Percentiles rank a stretch among this genome's conserved stretches.
These are phyloP conservation scores for Aspergillus ruber DNA, from an alignment of 2,329 filamentous ascomycete species.

Conservation along the genomic window DNA sequence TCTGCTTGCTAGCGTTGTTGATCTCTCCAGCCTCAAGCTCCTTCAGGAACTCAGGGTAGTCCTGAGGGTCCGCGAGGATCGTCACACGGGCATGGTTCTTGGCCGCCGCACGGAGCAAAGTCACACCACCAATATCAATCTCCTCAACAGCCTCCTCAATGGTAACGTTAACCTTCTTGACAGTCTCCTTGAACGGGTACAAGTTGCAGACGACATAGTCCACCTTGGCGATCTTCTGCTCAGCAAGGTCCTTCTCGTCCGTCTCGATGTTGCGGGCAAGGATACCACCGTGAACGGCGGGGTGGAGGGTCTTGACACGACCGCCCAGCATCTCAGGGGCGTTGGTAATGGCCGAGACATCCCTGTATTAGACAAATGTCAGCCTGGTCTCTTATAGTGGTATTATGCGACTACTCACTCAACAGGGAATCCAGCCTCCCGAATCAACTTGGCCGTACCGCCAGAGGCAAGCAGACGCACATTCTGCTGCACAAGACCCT, in stretches of 20 bases:
- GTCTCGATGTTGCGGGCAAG: constrained; percentile 89
- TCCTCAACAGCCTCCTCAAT: constrained; percentile 96
- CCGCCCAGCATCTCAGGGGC: constrained; percentile 95
- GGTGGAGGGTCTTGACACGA: constrained; percentile 91
- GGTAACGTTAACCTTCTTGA: constrained; percentile 94
- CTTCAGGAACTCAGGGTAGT: constrained; percentile 90
- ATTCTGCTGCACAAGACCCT: constrained; percentile 81
- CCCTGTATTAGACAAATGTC: constrained; percentile 46
- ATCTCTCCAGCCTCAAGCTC: constrained; percentile 84
- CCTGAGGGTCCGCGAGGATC: constrained; percentile 86
- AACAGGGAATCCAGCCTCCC: constrained; percentile 90
- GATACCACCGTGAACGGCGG: constrained; percentile 77
- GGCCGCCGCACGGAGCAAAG: constrained; percentile 87
- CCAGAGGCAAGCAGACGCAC: constrained; percentile 90
- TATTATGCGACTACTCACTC: constrained; percentile 57
- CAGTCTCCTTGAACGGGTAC: constrained; percentile 98
- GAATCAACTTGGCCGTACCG: constrained; percentile 91
- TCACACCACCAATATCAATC: constrained; percentile 97
- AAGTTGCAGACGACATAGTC: constrained; percentile 97
- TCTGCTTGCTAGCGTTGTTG: constrained; percentile 74
- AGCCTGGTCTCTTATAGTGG: neutral
- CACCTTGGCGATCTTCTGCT: constrained; percentile 91
- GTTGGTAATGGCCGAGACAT: constrained; percentile 94
- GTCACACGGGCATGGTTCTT: constrained; percentile 97
- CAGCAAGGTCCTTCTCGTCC: constrained; percentile 92